Conservation (phyloP, 257 asterid genomes). For the Haberlea rhodopensis region DNA sequence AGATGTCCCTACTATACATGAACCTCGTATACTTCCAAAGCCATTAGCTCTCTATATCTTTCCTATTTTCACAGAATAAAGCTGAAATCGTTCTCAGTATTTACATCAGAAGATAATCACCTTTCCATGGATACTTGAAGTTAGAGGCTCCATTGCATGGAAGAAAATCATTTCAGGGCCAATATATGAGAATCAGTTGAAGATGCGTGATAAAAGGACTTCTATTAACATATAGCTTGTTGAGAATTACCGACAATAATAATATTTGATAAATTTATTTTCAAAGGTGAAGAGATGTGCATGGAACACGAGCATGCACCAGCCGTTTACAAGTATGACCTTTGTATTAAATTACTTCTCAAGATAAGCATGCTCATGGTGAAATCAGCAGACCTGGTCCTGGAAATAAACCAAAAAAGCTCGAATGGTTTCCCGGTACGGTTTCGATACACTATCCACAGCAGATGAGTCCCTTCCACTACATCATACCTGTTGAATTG, state of each 20-base stretch:
- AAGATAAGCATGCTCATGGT: slow-evolving; percentile 11
- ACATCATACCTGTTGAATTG: slow-evolving; percentile 69
- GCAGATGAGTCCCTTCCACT: slow-evolving; percentile 85
- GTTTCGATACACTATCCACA: slow-evolving; percentile 90
- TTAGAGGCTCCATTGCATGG: neutral
- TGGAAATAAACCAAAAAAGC: slow-evolving; percentile 92
- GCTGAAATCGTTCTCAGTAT: neutral
- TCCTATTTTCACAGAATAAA: neutral
- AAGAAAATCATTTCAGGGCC: neutral
- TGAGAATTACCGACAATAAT: neutral
- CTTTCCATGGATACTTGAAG: neutral
- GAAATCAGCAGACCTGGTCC: slow-evolving; percentile 65
- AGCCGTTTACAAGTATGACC: neutral
- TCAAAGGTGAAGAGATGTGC: slow-evolving; percentile 1
- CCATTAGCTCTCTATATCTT: neutral
- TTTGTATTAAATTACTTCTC: neutral
- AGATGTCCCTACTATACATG: neutral
- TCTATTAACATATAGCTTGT: neutral
- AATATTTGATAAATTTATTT: neutral
- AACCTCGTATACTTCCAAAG: neutral
- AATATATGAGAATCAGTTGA: neutral
- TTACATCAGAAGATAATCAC: slow-evolving; percentile 1
- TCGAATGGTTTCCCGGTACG: slow-evolving; percentile 95
- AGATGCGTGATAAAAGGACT: slow-evolving; percentile 6
- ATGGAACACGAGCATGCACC: neutral